Conservation (phyloP, 208 protist genomes). For the Herpetomonas tarakana region DNA sequence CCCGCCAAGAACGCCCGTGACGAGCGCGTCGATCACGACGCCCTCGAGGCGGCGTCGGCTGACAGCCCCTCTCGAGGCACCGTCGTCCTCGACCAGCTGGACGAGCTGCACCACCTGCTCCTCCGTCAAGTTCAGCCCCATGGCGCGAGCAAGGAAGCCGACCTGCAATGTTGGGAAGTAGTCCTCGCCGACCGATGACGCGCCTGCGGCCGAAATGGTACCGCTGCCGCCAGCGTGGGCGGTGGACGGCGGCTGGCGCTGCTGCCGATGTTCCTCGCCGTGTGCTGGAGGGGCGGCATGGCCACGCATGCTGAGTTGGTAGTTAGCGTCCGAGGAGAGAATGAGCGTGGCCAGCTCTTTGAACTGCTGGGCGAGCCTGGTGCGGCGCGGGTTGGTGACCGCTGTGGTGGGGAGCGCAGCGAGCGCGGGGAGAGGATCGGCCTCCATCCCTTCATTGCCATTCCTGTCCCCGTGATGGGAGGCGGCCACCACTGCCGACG, state of each 20-base stretch:
- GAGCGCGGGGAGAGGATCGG: neutral
- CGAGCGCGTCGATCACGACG: conserved; percentile 70
- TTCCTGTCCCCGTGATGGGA: neutral
- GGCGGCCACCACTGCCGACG: neutral
- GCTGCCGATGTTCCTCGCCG: neutral
- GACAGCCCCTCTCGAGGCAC: conserved; percentile 55
- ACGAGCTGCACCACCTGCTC: conserved; percentile 54
- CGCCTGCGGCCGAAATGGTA: no score
- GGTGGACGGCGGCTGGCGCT: neutral
- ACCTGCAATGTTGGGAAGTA: conserved; percentile 70
- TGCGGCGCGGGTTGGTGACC: neutral
- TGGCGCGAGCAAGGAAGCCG: conserved; percentile 75
- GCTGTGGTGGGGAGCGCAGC: neutral
- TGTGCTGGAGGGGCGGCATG: no score
- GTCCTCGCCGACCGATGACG: conserved; percentile 5
- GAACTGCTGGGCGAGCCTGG: conserved; percentile 21
- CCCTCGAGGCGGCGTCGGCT: conserved; percentile 32
- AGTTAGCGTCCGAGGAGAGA: conserved; percentile 11
- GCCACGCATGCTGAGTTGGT: neutral
- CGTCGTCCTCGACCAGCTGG: conserved; percentile 71
- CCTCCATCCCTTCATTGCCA: neutral
- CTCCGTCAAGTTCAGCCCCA: conserved; percentile 81
- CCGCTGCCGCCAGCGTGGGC: neutral
- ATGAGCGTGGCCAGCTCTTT: conserved; percentile 31
- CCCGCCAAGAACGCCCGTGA: conserved; percentile 63